A percentile compares a stretch with the other conserved stretches of the same genome.
Conservation (phyloP, 2,329 filamentous ascomycete genomes). For the Scopulariopsis brevicaulis region DNA sequence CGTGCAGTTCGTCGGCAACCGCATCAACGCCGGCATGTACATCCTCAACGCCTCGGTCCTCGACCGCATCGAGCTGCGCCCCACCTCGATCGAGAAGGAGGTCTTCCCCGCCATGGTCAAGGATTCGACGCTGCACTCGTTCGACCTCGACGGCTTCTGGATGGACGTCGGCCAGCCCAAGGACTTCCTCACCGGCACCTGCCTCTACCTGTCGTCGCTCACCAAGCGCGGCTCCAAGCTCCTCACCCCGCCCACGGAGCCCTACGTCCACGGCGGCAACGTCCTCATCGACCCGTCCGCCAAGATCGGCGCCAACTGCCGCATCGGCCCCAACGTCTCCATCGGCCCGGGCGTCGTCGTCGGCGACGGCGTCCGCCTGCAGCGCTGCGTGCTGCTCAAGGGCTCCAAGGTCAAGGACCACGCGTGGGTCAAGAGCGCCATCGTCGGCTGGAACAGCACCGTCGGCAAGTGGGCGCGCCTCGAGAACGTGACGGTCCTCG, state of each 20-base stretch:
- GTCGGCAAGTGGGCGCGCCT: constrained; percentile 92
- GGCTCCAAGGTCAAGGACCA: constrained; percentile 97
- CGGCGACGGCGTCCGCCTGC: constrained; percentile 86
- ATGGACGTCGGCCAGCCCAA: constrained; percentile 99
- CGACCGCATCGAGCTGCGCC: constrained; percentile 84
- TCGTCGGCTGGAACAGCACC: constrained; percentile 95
- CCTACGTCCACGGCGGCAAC: constrained; percentile 86
- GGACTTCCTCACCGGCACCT: constrained; percentile 93
- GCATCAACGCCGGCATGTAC: constrained; percentile 98
- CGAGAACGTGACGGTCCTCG: constrained; percentile 96
- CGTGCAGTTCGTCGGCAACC: constrained; percentile 95
- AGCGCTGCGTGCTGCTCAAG: constrained; percentile 81
- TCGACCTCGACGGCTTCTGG: constrained; percentile 96
- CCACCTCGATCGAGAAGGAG: constrained; percentile 97
- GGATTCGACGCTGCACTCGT: constrained; percentile 87
- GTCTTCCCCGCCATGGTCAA: constrained; percentile 90
- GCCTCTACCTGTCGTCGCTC: constrained; percentile 87
- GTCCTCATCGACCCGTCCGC: constrained; percentile 89
- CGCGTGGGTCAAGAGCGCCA: constrained; percentile 97
- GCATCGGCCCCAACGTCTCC: constrained; percentile 93
- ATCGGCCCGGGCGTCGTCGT: constrained; percentile 89
- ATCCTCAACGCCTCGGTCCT: constrained; percentile 91
- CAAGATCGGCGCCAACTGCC: constrained; percentile 97
- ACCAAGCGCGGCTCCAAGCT: constrained; percentile 82
- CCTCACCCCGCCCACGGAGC: constrained; percentile 60